Percentiles rank a stretch among this genome's conserved stretches.
Conservation (phyloP, 441 rosid genomes). For the Arabidopsis lyrata region DNA sequence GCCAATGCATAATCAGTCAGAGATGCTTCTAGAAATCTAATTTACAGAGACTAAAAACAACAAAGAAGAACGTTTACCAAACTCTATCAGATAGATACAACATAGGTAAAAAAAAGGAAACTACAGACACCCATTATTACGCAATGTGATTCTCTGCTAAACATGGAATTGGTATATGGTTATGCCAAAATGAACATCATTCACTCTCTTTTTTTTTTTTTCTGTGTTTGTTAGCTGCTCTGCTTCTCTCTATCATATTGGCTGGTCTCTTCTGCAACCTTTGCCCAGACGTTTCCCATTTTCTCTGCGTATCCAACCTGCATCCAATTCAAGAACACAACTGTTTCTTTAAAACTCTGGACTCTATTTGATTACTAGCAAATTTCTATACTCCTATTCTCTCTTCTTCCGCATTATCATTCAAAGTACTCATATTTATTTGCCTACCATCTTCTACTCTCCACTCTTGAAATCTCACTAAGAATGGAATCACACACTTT, state of each 20-base stretch:
- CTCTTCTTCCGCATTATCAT: background rate
- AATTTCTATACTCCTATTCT: background rate
- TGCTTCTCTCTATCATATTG: slow-evolving; percentile 64
- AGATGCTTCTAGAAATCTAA: slow-evolving; percentile 1
- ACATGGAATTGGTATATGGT: slow-evolving; percentile 33
- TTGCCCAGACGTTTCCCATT: slow-evolving; percentile 86
- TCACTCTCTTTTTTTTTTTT: background rate
- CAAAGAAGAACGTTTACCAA: slow-evolving; percentile 16
- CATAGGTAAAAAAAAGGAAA: slow-evolving; percentile 5
- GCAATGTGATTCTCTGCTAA: slow-evolving; percentile 26
- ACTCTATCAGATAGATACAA: slow-evolving; percentile 37
- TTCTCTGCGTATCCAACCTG: slow-evolving; percentile 97
- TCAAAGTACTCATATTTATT: slow-evolving; percentile 8
- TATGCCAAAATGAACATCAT: slow-evolving; percentile 32
- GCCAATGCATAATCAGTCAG: background rate
- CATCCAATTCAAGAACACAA: slow-evolving; percentile 30
- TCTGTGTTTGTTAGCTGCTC: slow-evolving; percentile 39
- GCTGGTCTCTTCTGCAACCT: slow-evolving; percentile 84
- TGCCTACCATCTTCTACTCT: background rate
- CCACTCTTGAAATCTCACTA: slow-evolving; percentile 9
- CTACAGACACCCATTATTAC: slow-evolving; percentile 34
- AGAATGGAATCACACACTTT: slow-evolving; percentile 16
- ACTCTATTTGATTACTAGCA: slow-evolving; percentile 10
- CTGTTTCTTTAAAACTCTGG: background rate
- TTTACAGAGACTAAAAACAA: slow-evolving; percentile 27